Evolutionary conservation across 2,329 filamentous ascomycete species (phyloP).

Genomic region (Pseudopithomyces maydicus): DNA sequence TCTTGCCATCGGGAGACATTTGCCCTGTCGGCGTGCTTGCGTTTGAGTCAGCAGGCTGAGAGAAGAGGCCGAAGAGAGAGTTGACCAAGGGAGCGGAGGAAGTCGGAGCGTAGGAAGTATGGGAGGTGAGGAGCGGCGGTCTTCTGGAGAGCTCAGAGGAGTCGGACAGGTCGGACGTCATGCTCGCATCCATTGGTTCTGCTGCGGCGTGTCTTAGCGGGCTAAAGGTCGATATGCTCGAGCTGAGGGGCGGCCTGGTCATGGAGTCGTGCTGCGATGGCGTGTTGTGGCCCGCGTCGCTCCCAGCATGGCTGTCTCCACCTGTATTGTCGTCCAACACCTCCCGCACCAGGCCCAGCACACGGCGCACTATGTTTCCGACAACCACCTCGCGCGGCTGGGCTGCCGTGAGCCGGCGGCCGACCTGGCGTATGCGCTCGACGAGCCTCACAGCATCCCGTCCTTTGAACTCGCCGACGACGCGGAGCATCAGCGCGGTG

Average conservation of each 20-base stretch:
- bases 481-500: conserved; percentile 82
- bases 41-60: conserved; percentile 64
- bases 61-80: conserved; percentile 88
- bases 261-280: conserved; percentile 44
- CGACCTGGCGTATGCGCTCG: conserved; percentile 77
- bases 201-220: conserved; percentile 51
- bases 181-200: conserved; percentile 38
- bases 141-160: conserved; percentile 51
- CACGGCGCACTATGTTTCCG: conserved; percentile 89
- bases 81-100: conserved; percentile 61
- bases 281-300: conserved; percentile 63
- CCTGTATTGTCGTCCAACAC: conserved; percentile 83
- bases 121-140: conserved; percentile 66
- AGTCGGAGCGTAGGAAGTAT: conserved; percentile 66
- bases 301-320: conserved; percentile 59
- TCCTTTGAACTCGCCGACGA: conserved; percentile 82
- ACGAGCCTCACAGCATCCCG: conserved; percentile 79
- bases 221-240: conserved; percentile 53
- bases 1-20: conserved; percentile 55
- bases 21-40: conserved; percentile 58
- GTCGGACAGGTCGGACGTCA: conserved; percentile 40
- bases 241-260: conserved; percentile 43
- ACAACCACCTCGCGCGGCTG: conserved; percentile 91
- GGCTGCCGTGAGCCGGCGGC: conserved; percentile 76
- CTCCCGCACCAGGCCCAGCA: conserved; percentile 88